Evolutionary conservation across 495 filamentous ascomycete genomes (phyloP).

Genomic region (Annulohypoxylon moriforme): DNA sequence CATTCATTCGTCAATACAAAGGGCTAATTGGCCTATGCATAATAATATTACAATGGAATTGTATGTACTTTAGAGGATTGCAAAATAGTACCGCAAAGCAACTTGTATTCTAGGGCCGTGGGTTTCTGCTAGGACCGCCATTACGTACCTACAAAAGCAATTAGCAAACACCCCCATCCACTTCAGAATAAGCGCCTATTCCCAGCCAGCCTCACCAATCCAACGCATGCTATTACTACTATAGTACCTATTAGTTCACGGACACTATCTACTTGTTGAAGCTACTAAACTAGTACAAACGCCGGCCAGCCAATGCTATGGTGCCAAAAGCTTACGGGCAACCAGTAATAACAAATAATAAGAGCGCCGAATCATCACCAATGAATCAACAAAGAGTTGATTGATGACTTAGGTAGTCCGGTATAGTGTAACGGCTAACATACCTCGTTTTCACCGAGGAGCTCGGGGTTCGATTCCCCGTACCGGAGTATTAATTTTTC

Average conservation of each 20-base stretch:
- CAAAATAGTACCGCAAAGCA: background rate
- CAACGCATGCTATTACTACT: background rate
- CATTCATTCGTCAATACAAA: background rate
- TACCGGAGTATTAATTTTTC: slow-evolving; percentile 51
- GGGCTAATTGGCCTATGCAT: background rate
- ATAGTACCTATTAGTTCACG: background rate
- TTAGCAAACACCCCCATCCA: background rate
- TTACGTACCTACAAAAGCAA: slow-evolving; percentile 5
- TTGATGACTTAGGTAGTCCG: slow-evolving; percentile 36
- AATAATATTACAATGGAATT: background rate
- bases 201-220: slow-evolving; percentile 1
- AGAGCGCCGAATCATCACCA: background rate
- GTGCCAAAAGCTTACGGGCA: background rate
- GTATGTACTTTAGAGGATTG: background rate
- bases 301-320: slow-evolving; percentile 1
- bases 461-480: slow-evolving; percentile 65
- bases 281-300: slow-evolving; percentile 21
- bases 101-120: background rate
- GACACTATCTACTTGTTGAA: background rate
- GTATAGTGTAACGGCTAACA: slow-evolving; percentile 63
- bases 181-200: slow-evolving; percentile 1
- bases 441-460: slow-evolving; percentile 64
- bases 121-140: too few relatives aligned
- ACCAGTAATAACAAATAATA: slow-evolving; percentile 8
- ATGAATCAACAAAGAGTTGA: background rate